Base-by-base conservation (phyloP, 2,329 filamentous ascomycete species). In the Epichloe hybrida region DNA sequence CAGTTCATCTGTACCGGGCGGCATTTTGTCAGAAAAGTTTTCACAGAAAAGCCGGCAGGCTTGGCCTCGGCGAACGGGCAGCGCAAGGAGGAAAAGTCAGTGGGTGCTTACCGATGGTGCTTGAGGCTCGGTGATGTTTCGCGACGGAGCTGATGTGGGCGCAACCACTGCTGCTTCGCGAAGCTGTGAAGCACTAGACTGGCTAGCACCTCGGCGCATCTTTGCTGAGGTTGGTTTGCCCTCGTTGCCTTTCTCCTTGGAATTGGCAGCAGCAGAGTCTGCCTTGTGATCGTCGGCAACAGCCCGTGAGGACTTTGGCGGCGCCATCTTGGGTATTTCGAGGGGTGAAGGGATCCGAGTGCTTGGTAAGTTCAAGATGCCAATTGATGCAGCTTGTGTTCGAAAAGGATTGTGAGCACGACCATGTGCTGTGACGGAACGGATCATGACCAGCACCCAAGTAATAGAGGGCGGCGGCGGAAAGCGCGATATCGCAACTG, bases 161-260 rank as follows among this genome's bases (percentile, higher is more conserved):
- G 66, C 71, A 54, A 66, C 72, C 54, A 66, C 65, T 3, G 49
- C 47, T 21, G 52, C 42, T 38, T 53, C 53, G 34, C 51, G 51
- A 48, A 70, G 61, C 39, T 73, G 64, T 35, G 65, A 71, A 17
- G 71, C 69, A 41, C 72, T 75, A 12, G 70, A 70, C 50, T 74
- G 74, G 62, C 74, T 79, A 50, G 71, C 75, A 15, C 72, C 72
- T 38, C 77, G 72, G 49, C 76, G 75, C 65, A 78, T 71, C 63
- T 81, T 81, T 53, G 73, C 69, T 50, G 74, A 74, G 15, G 70
- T 61, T 50, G 70, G 64, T 15, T 69, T 68, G 51, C 62, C 62
- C 48, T 66, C 66, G 53, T 65, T 68, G 44, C 17, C 44, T 62
- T 74, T 75, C 53, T 76, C 71, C 58, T 75, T 73, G 50, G 54